Conservation (phyloP, 768 basidiomycete species). For the Pleurotus tuoliensis region DNA sequence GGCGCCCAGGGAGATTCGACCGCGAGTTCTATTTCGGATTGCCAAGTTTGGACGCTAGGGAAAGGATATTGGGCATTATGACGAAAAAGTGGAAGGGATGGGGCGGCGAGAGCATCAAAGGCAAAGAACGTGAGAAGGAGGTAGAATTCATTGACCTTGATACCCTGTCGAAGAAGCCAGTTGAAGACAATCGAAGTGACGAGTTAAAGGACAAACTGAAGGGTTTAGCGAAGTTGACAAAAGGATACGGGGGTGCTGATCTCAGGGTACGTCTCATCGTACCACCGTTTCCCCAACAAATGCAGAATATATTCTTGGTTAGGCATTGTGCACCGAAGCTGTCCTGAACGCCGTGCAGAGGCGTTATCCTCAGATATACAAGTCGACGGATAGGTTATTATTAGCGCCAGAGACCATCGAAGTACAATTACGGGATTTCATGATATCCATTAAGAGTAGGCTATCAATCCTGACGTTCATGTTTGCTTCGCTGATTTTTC, state of each 20-base stretch:
- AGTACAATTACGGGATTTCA: slow-evolving; percentile 87
- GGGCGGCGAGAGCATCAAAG: slow-evolving; percentile 35
- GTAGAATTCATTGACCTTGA: slow-evolving; percentile 38
- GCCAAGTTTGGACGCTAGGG: slow-evolving; percentile 78
- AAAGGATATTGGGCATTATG: slow-evolving; percentile 88
- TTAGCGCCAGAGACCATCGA: slow-evolving; percentile 83
- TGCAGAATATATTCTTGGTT: slow-evolving; percentile 6
- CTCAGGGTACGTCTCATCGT: slow-evolving; percentile 60
- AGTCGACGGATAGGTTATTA: slow-evolving; percentile 78
- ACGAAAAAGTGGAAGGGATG: slow-evolving; percentile 88
- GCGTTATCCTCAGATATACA: slow-evolving; percentile 96
- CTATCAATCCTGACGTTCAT: slow-evolving; percentile 11
- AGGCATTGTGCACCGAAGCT: slow-evolving; percentile 96
- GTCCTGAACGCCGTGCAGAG: slow-evolving; percentile 95
- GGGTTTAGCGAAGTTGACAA: slow-evolving; percentile 84
- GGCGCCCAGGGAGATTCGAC: slow-evolving; percentile 94
- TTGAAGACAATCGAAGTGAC: background rate
- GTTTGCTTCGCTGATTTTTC: slow-evolving; percentile 4
- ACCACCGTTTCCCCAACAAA: background rate
- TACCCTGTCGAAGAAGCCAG: background rate
- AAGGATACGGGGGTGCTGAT: slow-evolving; percentile 98
- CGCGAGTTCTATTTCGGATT: slow-evolving; percentile 97
- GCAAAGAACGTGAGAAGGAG: slow-evolving; percentile 75
- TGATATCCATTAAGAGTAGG: slow-evolving; percentile 95
- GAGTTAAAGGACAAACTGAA: slow-evolving; percentile 21